Evolutionary conservation across 345 rosid genomes (phyloP), one percentile per base, ranked within the genome.

Genomic region (Euphorbia lathyris): DNA sequence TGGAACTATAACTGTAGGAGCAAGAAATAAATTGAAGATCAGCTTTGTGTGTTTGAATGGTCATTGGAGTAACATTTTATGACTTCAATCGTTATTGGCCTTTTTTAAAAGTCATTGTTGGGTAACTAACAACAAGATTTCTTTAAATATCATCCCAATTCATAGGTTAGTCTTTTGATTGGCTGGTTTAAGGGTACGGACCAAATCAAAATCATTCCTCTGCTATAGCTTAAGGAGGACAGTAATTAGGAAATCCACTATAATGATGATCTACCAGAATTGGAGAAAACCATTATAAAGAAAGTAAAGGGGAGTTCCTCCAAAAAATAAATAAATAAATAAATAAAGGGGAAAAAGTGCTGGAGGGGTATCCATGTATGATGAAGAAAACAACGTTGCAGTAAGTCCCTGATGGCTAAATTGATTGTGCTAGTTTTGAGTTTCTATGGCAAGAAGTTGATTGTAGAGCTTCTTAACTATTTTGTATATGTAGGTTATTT

Each of bases 401-500:
- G 11, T 12, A 17, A 34, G 32, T 29, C 16, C 17, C 50, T 59
- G 40, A 14, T 68, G 67, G 25, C 58, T 62, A 53, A 57, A 26
- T 55, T 66, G 38, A 71, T 34, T 52, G 0, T 61, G 47, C 34
- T 69, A 62, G 47, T 23, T 19, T 65, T 78, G 36, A 38, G 26
- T 17, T 40, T 29, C 9, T 40, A 30, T 66, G 56, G 29, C 5
- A 17, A 73, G 68, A 42, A 26, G 73, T 55, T 80, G 70, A 73
- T 52, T n/a, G 79, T 66, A 82, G 77, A 77, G 80, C 75, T 74
- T 48, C 69, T 76, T 74, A 74, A 78, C 52, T 73, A 52, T 72
- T 79, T 80, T 45, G 66, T 65, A 77, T 72, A 38, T 89, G 90
- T 85, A 94, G 98, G 95, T 86, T 94, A 77, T 94, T 91, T 81